phyloP scores from a whole-genome alignment of 805 yeast species.

The Maudiozyma turicensis region DNA sequence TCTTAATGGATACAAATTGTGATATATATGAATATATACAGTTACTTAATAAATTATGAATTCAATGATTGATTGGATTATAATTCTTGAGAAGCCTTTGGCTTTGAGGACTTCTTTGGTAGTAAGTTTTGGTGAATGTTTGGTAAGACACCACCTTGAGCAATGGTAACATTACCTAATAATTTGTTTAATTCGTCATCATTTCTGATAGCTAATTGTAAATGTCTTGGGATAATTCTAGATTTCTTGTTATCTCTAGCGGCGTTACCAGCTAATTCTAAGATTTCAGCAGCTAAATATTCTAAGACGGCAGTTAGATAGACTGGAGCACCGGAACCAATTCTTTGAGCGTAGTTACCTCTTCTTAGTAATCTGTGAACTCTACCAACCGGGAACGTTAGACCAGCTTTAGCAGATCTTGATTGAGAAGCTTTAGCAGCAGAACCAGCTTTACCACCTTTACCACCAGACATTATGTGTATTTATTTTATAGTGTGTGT shows the following conservation, averaged over 20 bases:
- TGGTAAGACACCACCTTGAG: constrained; percentile 99
- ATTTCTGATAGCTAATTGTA: constrained; percentile 96
- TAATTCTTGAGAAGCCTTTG: constrained; percentile 60
- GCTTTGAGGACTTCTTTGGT: constrained; percentile 63
- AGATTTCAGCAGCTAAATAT: constrained; percentile 94
- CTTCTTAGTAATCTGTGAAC: constrained; percentile 93
- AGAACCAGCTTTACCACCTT: constrained; percentile 89
- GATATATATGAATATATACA: not conserved
- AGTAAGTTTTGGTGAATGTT: constrained; percentile 89
- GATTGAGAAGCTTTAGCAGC: constrained; percentile 94
- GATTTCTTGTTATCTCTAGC: constrained; percentile 99
- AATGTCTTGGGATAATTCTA: constrained; percentile 97
- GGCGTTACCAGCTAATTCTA: constrained; percentile 97
- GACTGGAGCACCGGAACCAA: constrained; percentile 99
- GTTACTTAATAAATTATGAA: not conserved
- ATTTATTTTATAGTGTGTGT: not conserved
- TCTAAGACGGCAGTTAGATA: constrained; percentile 95
- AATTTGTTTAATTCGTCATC: constrained; percentile 97
- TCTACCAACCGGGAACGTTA: constrained; percentile 99
- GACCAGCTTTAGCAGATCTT: constrained; percentile 97
- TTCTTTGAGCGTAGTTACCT: constrained; percentile 97
- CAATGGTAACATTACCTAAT: constrained; percentile 87
- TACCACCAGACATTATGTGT: constrained; percentile 54
- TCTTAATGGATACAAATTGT: not conserved
- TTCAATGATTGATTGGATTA: constrained; percentile 20